Conservation (phyloP, 176 grass and related monocot species). For the Secale cereale region DNA sequence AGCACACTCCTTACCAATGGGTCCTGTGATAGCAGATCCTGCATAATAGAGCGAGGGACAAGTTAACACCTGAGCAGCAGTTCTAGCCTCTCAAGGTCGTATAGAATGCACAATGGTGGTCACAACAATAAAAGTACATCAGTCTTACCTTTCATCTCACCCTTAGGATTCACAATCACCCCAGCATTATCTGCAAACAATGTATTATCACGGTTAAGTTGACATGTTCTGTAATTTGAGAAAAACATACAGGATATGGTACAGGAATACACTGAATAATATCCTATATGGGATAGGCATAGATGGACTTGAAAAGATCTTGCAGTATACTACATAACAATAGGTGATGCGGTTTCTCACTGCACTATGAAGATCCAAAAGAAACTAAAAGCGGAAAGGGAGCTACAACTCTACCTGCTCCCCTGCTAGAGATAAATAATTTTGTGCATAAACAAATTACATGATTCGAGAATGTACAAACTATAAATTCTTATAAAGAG, state of each 20-base stretch:
- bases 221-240: background rate
- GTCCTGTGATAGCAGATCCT: slow-evolving; percentile 63
- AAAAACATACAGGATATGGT: background rate
- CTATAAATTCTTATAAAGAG: background rate
- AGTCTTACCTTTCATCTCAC: slow-evolving; percentile 54
- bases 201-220: background rate
- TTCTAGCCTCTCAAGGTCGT: background rate
- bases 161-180: slow-evolving; percentile 62
- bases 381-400: background rate
- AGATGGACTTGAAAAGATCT: background rate
- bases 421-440: background rate
- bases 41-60: background rate
- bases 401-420: background rate
- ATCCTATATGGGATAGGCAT: background rate
- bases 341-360: background rate
- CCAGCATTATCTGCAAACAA: slow-evolving; percentile 55
- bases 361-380: background rate
- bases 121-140: background rate
- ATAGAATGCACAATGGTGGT: background rate
- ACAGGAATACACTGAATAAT: background rate
- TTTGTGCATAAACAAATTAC: background rate
- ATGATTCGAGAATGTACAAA: background rate
- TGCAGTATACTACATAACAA: background rate
- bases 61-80: background rate
- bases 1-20: slow-evolving; percentile 59